Base-by-base conservation (phyloP, 2,329 filamentous ascomycete species). In the Chrysoporthe puriensis region DNA sequence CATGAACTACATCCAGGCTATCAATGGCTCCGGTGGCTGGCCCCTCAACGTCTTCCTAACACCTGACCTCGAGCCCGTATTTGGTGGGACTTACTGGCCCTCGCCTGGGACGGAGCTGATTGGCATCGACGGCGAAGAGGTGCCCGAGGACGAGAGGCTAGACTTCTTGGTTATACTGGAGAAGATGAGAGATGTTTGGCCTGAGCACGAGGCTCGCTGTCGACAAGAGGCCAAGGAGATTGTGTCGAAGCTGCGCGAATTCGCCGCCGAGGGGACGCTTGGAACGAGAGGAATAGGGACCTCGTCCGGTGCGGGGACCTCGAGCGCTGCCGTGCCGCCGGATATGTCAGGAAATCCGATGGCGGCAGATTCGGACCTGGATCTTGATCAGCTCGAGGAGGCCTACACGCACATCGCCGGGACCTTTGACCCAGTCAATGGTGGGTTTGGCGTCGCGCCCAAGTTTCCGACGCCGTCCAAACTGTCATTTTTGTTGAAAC, bases 1-100 rank as follows among this genome's bases (percentile, higher is more conserved):
- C 78, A 97, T 97, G 93, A 97, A 97, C 81, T 99, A 97, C 78
- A 91, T 97, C 52, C 94, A 97, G 77, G 95, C 95, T 1, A 95
- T 96, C 13, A 97, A 91, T 68, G 94, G 92, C 26, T 90, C 88
- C 1, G 95, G 94, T 11, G 96, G 96, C 50, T 98, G 96, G 94
- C 96, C 96, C 0, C 81, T 98, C 69, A 98, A 97, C 75, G 90
- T 97, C n/a, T 98, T 99, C 77, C 85, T 98, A 42, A 99, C 96
- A 0, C 94, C 96, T 0, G 90, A 97, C 72, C 85, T 98, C 36
- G 91, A 97, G 75, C 96, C 96, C 0, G 91, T 99, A 11, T 98
- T 97, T 79, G 96, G 96, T 48, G 95, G 95, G 34, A 97, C 95
- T 9, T 98, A 97, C 79, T 98, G 94, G 92, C 93, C 94, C 4